Evolutionary conservation across 306 rosid species (phyloP).

Genomic region (Malus fusca): DNA sequence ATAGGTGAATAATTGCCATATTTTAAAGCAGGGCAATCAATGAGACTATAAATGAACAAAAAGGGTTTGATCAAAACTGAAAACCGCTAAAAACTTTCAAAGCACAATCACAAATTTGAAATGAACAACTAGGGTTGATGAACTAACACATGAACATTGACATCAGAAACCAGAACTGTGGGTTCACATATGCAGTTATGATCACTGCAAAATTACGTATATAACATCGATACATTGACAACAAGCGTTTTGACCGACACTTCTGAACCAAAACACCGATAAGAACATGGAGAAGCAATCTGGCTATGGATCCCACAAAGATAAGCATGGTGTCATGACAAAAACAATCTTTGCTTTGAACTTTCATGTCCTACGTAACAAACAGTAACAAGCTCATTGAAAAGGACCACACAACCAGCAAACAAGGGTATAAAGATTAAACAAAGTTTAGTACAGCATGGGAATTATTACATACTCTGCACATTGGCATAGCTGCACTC

Average conservation of each 20-base stretch:
- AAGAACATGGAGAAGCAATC: conserved; percentile 8
- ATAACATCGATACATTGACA: background rate
- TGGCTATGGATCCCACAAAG: conserved; percentile 64
- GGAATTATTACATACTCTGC: conserved; percentile 60
- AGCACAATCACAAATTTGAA: conserved; percentile 1
- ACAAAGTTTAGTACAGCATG: background rate
- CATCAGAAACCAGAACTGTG: background rate
- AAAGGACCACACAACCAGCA: conserved; percentile 42
- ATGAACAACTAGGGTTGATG: background rate
- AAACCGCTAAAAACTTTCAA: conserved; percentile 19
- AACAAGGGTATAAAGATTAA: conserved; percentile 17
- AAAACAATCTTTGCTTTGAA: conserved; percentile 8
- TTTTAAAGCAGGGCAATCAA: background rate
- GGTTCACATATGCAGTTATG: background rate
- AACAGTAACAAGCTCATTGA: conserved; percentile 19
- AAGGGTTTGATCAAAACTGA: background rate
- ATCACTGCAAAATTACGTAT: background rate
- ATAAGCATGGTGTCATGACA: conserved; percentile 21
- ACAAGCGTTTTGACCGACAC: background rate
- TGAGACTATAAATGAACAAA: background rate
- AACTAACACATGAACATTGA: conserved; percentile 12
- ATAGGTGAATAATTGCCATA: background rate
- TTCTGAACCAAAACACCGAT: background rate
- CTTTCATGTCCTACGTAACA: background rate
- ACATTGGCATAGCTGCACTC: conserved; percentile 78